Percentiles rank a stretch among this genome's conserved stretches.
These are phyloP conservation scores for Fraxinus dipetala DNA, from an alignment of 305 asterid species.

Conservation along the genomic window DNA sequence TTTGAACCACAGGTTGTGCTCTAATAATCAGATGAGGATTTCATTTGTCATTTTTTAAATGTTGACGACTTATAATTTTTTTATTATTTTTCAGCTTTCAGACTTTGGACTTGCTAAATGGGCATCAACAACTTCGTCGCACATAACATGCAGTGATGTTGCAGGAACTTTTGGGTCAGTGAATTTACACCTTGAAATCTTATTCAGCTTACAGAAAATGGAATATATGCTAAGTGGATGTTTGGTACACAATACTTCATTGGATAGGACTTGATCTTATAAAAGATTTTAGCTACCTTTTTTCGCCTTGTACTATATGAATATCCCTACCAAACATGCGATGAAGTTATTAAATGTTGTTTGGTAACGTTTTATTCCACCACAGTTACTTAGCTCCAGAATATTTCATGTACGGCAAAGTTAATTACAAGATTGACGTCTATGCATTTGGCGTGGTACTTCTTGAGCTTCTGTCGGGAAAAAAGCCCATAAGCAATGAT, in stretches of 20 bases:
- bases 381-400: constrained; percentile 96
- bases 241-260: background rate
- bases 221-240: background rate
- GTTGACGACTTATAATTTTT: background rate
- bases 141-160: constrained; percentile 73
- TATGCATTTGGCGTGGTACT: constrained; percentile 98
- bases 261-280: background rate
- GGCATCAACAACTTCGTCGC: constrained; percentile 74
- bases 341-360: background rate
- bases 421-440: constrained; percentile 83
- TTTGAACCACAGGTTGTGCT: constrained; percentile 88
- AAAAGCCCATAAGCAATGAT: constrained; percentile 81
- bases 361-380: background rate
- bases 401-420: constrained; percentile 96
- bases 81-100: constrained; percentile 57
- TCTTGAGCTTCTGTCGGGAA: constrained; percentile 88
- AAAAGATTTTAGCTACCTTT: background rate
- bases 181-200: background rate
- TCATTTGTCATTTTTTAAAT: background rate
- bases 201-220: background rate
- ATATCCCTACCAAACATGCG: background rate
- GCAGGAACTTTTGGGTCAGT: constrained; percentile 94
- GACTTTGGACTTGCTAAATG: constrained; percentile 97
- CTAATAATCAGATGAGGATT: background rate
- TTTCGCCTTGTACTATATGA: background rate